These are phyloP conservation scores for Russula ochroleuca DNA, from an alignment of 768 basidiomycete genomes.

Conservation along the genomic window DNA sequence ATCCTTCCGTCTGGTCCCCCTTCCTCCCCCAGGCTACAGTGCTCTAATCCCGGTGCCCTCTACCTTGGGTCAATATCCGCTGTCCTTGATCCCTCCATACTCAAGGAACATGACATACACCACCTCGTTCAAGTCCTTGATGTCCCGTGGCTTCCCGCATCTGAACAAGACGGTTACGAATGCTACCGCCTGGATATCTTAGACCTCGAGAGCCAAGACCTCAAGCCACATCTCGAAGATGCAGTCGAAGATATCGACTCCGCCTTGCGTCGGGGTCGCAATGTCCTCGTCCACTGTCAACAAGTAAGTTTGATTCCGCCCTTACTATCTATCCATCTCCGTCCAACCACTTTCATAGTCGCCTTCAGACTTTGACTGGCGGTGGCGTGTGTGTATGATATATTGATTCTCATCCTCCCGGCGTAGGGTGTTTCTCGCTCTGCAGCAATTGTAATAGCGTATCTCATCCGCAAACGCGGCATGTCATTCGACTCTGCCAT, in stretches of 20 bases:
- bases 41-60: conserved; percentile 45
- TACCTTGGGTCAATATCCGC: conserved; percentile 68
- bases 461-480: conserved; percentile 68
- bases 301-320: conserved; percentile 48
- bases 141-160: conserved; percentile 53
- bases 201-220: conserved; percentile 57
- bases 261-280: conserved; percentile 54
- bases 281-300: conserved; percentile 76
- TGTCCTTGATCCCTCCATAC: conserved; percentile 50
- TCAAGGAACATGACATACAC: conserved; percentile 47
- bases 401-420: background rate
- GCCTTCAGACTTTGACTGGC: conserved; percentile 14
- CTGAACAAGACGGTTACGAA: conserved; percentile 36
- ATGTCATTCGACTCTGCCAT: conserved; percentile 69
- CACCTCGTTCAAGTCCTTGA: conserved; percentile 67
- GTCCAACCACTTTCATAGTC: conserved; percentile 14
- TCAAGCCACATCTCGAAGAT: conserved; percentile 63
- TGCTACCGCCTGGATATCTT: conserved; percentile 65
- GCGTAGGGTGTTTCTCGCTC: conserved; percentile 74
- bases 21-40: conserved; percentile 29
- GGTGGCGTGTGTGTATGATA: conserved; percentile 5
- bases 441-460: conserved; percentile 72
- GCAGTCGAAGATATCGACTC: conserved; percentile 64
- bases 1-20: conserved; percentile 43
- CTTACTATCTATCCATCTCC: conserved; percentile 1